Evolutionary conservation across 148 eudicot species (phyloP).

Genomic region (Camellia granthamiana): DNA sequence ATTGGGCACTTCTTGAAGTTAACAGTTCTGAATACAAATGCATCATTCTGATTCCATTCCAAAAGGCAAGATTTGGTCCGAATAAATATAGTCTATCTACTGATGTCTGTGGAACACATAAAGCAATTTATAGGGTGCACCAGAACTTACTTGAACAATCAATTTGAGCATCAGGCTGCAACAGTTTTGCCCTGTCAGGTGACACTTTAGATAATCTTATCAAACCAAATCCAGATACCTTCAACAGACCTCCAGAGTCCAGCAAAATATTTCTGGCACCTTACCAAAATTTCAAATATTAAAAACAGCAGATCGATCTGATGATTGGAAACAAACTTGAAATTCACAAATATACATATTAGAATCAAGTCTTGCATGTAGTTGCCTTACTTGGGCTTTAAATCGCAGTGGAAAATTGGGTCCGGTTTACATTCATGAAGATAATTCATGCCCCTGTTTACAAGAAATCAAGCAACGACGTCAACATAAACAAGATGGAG

Average conservation of each 20-base stretch:
- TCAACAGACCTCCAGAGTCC: constrained; percentile 84
- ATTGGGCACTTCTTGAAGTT: neutral
- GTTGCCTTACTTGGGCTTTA: constrained; percentile 94
- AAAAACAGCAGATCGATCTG: constrained; percentile 35
- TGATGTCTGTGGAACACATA: neutral
- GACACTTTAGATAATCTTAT: constrained; percentile 65
- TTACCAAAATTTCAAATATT: constrained; percentile 78
- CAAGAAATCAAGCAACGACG: constrained; percentile 18
- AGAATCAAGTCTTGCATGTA: constrained; percentile 41
- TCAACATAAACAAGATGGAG: constrained; percentile 9
- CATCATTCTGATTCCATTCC: neutral
- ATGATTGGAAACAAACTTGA: neutral
- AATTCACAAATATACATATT: neutral
- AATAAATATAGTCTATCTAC: neutral
- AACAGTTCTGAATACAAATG: constrained; percentile 6
- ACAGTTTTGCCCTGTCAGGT: constrained; percentile 64
- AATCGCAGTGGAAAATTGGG: constrained; percentile 74
- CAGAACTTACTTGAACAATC: constrained; percentile 64
- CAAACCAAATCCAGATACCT: constrained; percentile 92
- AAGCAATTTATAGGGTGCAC: neutral
- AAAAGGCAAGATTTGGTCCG: constrained; percentile 1
- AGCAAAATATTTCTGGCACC: constrained; percentile 99
- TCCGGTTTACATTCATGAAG: constrained; percentile 97
- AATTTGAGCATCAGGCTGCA: constrained; percentile 43
- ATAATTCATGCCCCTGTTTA: constrained; percentile 86